Evolutionary conservation across 768 basidiomycete genomes (phyloP).

Genomic region (Mycena floridula): DNA sequence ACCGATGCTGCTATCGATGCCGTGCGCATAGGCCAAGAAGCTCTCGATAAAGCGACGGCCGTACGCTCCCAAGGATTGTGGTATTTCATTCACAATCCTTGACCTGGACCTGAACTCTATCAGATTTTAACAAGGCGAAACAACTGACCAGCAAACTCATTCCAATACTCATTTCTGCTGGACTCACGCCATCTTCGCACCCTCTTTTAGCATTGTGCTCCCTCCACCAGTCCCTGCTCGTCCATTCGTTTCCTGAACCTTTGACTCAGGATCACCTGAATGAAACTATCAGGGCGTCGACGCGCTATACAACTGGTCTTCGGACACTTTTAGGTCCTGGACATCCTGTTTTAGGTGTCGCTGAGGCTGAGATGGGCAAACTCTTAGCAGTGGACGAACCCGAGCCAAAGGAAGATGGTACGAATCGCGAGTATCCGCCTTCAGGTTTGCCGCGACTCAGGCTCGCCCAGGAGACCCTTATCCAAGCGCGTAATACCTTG

Average conservation of each 20-base stretch:
- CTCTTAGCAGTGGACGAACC: conserved; percentile 76
- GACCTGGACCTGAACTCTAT: background rate
- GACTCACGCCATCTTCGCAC: conserved; percentile 60
- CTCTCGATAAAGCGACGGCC: conserved; percentile 60
- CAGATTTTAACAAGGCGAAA: conserved; percentile 53
- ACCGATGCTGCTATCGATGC: conserved; percentile 57
- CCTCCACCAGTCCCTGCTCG: conserved; percentile 64
- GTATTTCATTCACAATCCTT: background rate
- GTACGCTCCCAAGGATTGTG: conserved; percentile 54
- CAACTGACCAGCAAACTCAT: conserved; percentile 62
- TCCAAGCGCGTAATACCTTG: conserved; percentile 56
- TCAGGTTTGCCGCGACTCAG: conserved; percentile 58
- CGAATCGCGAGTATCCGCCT: conserved; percentile 46
- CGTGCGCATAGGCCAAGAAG: conserved; percentile 65
- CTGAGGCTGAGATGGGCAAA: conserved; percentile 77
- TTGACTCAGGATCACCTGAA: conserved; percentile 51
- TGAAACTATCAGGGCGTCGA: conserved; percentile 52
- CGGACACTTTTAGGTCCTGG: conserved; percentile 46
- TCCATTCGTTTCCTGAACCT: conserved; percentile 37
- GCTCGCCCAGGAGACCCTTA: conserved; percentile 58
- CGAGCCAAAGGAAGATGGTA: conserved; percentile 23
- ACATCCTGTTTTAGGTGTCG: conserved; percentile 74
- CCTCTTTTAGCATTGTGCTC: conserved; percentile 72
- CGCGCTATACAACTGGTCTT: conserved; percentile 49
- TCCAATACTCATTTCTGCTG: conserved; percentile 53